Evolutionary conservation across 331 rosid species (phyloP).

Genomic region (Pyrus hybrid): DNA sequence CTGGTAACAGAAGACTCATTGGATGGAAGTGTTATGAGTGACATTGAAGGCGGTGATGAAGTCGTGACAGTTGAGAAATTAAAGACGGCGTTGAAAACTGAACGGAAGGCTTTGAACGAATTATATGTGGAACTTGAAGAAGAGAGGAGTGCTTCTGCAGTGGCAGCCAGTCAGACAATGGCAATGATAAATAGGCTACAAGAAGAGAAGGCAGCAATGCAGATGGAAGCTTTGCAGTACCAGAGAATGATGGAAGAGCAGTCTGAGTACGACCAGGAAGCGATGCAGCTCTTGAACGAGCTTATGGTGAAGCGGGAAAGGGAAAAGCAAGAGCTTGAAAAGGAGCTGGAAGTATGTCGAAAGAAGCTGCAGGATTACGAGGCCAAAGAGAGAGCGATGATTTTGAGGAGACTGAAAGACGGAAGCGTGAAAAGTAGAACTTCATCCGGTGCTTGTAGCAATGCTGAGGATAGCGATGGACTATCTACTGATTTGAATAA

Average conservation of each 20-base stretch:
- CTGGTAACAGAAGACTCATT: conserved; percentile 68
- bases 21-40: conserved; percentile 73
- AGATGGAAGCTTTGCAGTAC: conserved; percentile 98
- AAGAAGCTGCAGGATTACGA: conserved; percentile 72
- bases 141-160: conserved; percentile 95
- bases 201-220: conserved; percentile 97
- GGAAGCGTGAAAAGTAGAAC: conserved; percentile 55
- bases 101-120: conserved; percentile 65
- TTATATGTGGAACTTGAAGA: conserved; percentile 83
- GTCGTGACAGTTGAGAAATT: conserved; percentile 48
- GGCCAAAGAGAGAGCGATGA: conserved; percentile 49
- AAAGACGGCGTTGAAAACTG: conserved; percentile 54
- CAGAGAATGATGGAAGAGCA: conserved; percentile 99
- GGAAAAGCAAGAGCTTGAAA: conserved; percentile 83
- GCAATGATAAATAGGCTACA: conserved; percentile 97
- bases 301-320: conserved; percentile 83
- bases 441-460: conserved; percentile 68
- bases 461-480: conserved; percentile 80
- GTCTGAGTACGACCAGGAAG: conserved; percentile 95
- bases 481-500: conserved; percentile 57
- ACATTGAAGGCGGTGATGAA: conserved; percentile 53
- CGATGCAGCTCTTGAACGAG: conserved; percentile 88
- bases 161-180: conserved; percentile 95
- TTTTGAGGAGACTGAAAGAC: conserved; percentile 44
- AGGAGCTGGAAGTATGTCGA: conserved; percentile 63